phyloP scores from a whole-genome alignment of 176 grass and related monocot genomes.

The Avena insularis region DNA sequence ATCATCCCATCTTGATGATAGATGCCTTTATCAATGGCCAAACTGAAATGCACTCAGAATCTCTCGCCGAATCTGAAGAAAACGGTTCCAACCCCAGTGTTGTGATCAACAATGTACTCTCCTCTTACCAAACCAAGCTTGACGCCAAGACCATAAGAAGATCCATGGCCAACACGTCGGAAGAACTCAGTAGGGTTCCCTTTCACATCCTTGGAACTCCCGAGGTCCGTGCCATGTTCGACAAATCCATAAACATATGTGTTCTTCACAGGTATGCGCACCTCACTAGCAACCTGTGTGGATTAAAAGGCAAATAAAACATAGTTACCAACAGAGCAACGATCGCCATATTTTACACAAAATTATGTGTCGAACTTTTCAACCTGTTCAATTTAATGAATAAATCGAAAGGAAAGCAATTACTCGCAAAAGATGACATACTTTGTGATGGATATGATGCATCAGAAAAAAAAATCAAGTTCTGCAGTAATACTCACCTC shows the following conservation, averaged over 20 bases:
- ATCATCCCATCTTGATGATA: conserved; percentile 8
- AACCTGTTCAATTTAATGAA: not conserved
- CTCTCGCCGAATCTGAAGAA: conserved; percentile 97
- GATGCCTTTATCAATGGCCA: not conserved
- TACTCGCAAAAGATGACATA: not conserved
- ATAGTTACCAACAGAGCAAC: conserved; percentile 6
- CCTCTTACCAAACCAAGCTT: conserved; percentile 96
- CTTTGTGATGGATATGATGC: not conserved
- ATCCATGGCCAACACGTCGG: conserved; percentile 81
- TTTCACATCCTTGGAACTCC: conserved; percentile 94
- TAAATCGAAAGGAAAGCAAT: not conserved
- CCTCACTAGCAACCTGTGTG: conserved; percentile 73
- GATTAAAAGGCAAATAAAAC: conserved; percentile 34
- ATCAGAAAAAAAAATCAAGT: conserved; percentile 4
- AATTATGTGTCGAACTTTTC: conserved; percentile 1
- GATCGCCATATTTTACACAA: not conserved
- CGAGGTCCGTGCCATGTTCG: conserved; percentile 94
- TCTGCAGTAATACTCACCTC: conserved; percentile 60
- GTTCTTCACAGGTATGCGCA: conserved; percentile 80
- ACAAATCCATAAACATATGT: conserved; percentile 84
- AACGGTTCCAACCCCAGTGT: conserved; percentile 79
- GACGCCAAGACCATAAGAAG: conserved; percentile 84
- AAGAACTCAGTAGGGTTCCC: conserved; percentile 97
- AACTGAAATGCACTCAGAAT: conserved; percentile 54
- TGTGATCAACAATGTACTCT: conserved; percentile 94